These are phyloP conservation scores for Parathielavia hyrcaniae DNA, from an alignment of 495 filamentous ascomycete genomes.

Conservation along the genomic window DNA sequence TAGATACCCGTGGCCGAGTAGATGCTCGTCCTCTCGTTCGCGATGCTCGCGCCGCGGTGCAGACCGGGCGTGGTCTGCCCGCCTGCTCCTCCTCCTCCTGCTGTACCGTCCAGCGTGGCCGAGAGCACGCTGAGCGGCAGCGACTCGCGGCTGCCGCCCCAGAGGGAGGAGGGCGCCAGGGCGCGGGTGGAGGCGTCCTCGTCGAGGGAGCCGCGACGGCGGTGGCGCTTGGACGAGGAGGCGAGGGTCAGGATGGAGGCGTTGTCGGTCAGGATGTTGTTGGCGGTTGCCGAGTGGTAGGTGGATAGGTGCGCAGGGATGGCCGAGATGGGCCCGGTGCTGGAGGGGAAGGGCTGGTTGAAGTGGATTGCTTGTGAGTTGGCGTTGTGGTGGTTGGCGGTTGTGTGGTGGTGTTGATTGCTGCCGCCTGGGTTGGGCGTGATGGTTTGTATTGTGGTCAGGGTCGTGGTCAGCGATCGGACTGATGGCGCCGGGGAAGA, in stretches of 20 bases:
- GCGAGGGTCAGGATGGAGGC: constrained; percentile 95
- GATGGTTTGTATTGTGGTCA: constrained; percentile 91
- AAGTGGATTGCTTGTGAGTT: constrained; percentile 63
- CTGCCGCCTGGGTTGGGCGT: constrained; percentile 55
- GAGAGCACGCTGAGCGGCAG: constrained; percentile 85
- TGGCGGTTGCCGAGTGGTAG: constrained; percentile 83
- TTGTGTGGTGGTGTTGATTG: constrained; percentile 45
- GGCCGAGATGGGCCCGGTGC: constrained; percentile 60
- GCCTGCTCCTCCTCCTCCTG: not conserved
- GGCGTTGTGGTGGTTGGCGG: constrained; percentile 36
- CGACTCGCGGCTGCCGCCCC: constrained; percentile 81
- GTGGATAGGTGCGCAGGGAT: constrained; percentile 77
- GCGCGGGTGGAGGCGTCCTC: constrained; percentile 94
- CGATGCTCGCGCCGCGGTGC: constrained; percentile 54
- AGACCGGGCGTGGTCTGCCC: constrained; percentile 37
- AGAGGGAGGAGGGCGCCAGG: constrained; percentile 83
- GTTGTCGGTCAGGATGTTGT: constrained; percentile 87
- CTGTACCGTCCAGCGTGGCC: constrained; percentile 54
- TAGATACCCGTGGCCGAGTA: constrained; percentile 73
- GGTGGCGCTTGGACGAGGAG: constrained; percentile 84
- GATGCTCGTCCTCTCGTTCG: constrained; percentile 76
- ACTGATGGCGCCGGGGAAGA: constrained; percentile 90
- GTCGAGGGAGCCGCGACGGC: constrained; percentile 75
- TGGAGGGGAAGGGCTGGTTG: constrained; percentile 80
- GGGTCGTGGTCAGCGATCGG: constrained; percentile 84